These are phyloP conservation scores for Waltergamsia citrina DNA, from an alignment of 2,329 filamentous ascomycete species.

Conservation along the genomic window DNA sequence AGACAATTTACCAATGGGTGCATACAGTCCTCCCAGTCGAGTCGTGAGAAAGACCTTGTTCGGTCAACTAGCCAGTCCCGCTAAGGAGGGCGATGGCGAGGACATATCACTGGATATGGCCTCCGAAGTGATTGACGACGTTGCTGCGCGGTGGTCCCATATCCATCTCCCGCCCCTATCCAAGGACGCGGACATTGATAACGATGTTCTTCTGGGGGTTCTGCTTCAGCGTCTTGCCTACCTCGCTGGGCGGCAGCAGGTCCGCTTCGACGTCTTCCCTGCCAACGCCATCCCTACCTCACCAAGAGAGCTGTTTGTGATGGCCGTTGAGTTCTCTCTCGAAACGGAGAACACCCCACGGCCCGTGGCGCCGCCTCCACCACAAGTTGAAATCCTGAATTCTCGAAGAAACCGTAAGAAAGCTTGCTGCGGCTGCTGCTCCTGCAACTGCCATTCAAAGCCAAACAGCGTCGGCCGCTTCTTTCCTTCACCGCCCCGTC, in stretches of 20 bases:
- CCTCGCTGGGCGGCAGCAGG: not conserved
- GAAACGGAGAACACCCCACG: not conserved
- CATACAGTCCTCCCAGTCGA: not conserved
- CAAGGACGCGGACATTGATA: too few species aligned
- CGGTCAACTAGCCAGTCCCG: too few species aligned
- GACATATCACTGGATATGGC: not conserved
- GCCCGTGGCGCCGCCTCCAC: not conserved
- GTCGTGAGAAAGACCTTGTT: too few species aligned
- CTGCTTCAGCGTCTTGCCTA: not conserved
- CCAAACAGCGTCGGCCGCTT: too few species aligned
- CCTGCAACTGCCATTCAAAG: slow-evolving; percentile 1
- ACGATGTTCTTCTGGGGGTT: not conserved
- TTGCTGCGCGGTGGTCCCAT: not conserved
- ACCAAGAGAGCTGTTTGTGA: not conserved
- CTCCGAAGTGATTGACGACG: not conserved
- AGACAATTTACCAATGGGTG: too few species aligned
- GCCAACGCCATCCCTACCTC: not conserved
- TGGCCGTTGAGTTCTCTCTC: not conserved
- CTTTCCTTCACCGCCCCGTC: not conserved
- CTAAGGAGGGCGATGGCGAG: too few species aligned
- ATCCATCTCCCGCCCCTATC: not conserved
- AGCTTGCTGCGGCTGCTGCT: not conserved
- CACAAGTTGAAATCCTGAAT: not conserved
- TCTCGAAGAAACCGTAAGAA: not conserved
- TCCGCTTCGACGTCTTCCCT: too few species aligned